phyloP scores from a whole-genome alignment of 768 basidiomycete species.

The Boletus fagicola region DNA sequence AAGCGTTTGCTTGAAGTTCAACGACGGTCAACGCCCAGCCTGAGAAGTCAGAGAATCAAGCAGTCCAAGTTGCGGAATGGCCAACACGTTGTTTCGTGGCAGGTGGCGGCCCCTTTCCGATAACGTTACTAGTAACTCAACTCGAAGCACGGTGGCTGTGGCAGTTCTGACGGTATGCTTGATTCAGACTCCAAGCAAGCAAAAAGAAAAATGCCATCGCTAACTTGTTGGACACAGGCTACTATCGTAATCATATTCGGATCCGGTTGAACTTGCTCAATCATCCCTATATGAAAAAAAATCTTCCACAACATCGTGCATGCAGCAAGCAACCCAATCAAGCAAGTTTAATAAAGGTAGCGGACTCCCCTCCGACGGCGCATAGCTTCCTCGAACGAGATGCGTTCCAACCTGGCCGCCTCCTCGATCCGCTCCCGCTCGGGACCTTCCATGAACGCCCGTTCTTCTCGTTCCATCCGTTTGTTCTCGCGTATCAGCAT shows the following conservation, averaged over 20 bases:
- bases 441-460: constrained; percentile 39
- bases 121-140: no score
- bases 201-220: no score
- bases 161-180: neutral
- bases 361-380: constrained; percentile 56
- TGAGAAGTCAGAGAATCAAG: neutral
- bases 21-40: neutral
- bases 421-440: constrained; percentile 52
- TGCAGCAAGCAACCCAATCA: no score
- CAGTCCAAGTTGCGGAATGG: neutral
- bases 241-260: no score
- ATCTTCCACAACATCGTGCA: neutral
- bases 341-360: constrained; percentile 44
- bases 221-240: no score
- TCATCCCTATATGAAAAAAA: neutral
- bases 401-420: constrained; percentile 57
- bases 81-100: neutral
- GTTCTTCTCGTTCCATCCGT: constrained; percentile 49
- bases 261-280: neutral
- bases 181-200: no score
- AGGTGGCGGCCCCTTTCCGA: neutral
- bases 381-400: constrained; percentile 59
- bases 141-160: neutral
- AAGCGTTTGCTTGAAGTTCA: neutral
- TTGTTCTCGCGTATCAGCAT: constrained; percentile 51